Percentiles rank a stretch among this genome's conserved stretches.
Evolutionary conservation across 306 rosid species (phyloP).

Genomic region (Notholithocarpus densiflorus): DNA sequence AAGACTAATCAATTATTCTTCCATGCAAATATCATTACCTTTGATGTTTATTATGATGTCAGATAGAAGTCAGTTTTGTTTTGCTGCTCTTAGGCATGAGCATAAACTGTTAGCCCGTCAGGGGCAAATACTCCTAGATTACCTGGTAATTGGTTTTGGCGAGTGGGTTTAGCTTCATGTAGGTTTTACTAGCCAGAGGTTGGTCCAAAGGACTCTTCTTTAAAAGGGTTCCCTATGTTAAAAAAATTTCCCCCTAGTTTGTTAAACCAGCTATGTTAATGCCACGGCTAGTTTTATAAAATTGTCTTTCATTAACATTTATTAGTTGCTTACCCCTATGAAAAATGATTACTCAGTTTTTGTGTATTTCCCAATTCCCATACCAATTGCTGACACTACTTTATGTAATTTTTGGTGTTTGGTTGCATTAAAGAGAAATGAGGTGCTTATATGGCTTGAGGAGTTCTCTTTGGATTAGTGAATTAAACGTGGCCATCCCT

Average conservation of each 20-base stretch:
- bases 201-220: too few species aligned
- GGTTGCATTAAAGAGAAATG: constrained; percentile 71
- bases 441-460: constrained; percentile 83
- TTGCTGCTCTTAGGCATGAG: background rate
- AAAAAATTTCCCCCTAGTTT: too few species aligned
- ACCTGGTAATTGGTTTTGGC: too few species aligned
- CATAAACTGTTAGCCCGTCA: too few species aligned
- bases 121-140: too few species aligned
- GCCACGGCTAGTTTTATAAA: background rate
- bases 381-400: constrained; percentile 17
- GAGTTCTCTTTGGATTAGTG: constrained; percentile 69
- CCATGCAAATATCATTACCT: background rate
- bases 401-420: constrained; percentile 19
- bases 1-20: background rate
- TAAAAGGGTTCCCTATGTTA: too few species aligned
- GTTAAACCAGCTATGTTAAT: background rate
- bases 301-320: background rate
- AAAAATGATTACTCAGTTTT: background rate
- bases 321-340: background rate
- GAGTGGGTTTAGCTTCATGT: too few species aligned
- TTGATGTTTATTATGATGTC: background rate
- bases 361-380: background rate
- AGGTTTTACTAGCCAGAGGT: too few species aligned
- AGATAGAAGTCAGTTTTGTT: background rate
- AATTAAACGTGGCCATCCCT: background rate